Evolutionary conservation across 306 rosid species (phyloP), one percentile per base, ranked within the genome.

Genomic region (Quercus wislizeni): DNA sequence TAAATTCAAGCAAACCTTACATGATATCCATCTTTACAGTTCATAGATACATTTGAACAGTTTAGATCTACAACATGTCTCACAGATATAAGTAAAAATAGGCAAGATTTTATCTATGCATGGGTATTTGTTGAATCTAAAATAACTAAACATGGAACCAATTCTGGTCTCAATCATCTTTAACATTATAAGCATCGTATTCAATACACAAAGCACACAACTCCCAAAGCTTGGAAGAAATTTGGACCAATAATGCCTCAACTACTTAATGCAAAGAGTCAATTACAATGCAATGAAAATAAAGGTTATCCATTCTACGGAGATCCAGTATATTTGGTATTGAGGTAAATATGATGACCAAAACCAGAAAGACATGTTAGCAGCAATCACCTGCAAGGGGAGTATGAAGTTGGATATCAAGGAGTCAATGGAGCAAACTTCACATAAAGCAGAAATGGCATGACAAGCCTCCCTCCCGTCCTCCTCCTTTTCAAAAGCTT

Each of bases 371-470:
- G 57, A 27, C 19, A 55, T 54, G 43, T 61, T 41, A n/a, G 71
- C 38, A 55, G 72, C 71, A 72, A 80, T 65, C 75, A 94, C 97
- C 97, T 94, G 97, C 80, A 94, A 88, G 76, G 99, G 99, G 84
- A 94, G 97, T 83, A 94, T 91, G 86, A 94, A 94, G 86, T 94
- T 94, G 69, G 97, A 94, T 76, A 94, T 91, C 85, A 92, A 88
- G 28, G 99, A 90, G 82, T 91, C 93, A 63, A 94, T 92, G 63
- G 99, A 91, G 87, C 99, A 92, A 82, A 94, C 95, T 87, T 91
- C 90, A 83, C 99, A 94, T 73, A 94, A 90, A 80, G 99, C 94
- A 78, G 99, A 92, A 90, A 94, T 94, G 64, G 97, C 97, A 76
- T 91, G 97, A 78, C 99, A 94, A 75, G 97, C 99, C 84, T 91